Base-by-base conservation (phyloP, 345 rosid species). In the Carallia brachiata region DNA sequence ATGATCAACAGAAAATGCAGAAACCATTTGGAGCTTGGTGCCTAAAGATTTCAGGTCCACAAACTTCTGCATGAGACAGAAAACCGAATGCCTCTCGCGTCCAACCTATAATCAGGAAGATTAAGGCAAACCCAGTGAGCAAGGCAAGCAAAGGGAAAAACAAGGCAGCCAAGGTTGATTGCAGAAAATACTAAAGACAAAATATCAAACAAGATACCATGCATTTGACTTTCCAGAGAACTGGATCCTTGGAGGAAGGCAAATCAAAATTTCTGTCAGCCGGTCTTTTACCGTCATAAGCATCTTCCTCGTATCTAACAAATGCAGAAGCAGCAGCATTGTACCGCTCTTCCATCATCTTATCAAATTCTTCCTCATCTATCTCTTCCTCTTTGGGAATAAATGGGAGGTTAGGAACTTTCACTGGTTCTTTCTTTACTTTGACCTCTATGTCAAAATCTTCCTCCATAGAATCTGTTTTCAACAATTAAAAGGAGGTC, bases 31-130 rank as follows among this genome's bases (percentile, higher is more conserved):
- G 62, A 95, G 62, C 54, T 82, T 87, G 69, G 67, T 80, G 59
- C 89, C 92, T 6, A 89, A 77, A 76, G 87, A 77, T 64, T 82
- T 73, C 82, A 92, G 36, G 80, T 92, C 94, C n/a, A 83, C 84
- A 84, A 83, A 95, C 73, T 95, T 95, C 87, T 90, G 97, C 97
- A 90, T 95, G 65, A 95, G 88, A 73, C 97, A 95, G 77, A 95
- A 88, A 39, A 82, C 92, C 1, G 86, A 87, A 71, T 85, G 89
- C 78, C 77, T 84, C 84, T 95, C 97, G 23, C 92, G 88, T 65
- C 96, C 97, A 80, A 82, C 83, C 99, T 92, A 78, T 75, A 76
- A 39, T 69, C 52, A 50, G 80, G 56, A 80, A 70, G 56, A 71
- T 63, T 69, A 52, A 73, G 52, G 44, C 18, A 28, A 78, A 62